Percentiles rank a stretch among this genome's conserved stretches.
phyloP scores from a whole-genome alignment of 495 filamentous ascomycete genomes.

The Hyaloscypha bicolor region DNA sequence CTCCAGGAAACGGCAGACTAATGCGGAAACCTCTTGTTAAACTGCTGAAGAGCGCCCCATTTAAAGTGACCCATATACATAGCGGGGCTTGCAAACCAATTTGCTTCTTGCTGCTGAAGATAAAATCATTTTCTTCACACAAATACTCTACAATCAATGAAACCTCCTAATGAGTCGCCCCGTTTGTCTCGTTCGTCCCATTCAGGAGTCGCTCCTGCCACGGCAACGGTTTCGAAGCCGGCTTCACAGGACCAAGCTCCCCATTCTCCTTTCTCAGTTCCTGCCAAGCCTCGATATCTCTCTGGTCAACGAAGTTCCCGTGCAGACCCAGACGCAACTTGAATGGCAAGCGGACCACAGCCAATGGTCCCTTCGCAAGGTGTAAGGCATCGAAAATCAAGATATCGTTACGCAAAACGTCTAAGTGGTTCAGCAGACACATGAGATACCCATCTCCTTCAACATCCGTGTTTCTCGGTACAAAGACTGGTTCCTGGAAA shows the following conservation, averaged over 20 bases:
- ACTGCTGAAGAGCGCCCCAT: too few relatives aligned
- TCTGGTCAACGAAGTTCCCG: slow-evolving; percentile 50
- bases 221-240: slow-evolving; percentile 43
- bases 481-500: slow-evolving; percentile 62
- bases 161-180: background rate
- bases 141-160: background rate
- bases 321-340: slow-evolving; percentile 47
- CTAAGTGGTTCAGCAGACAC: slow-evolving; percentile 56
- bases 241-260: slow-evolving; percentile 44
- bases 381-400: slow-evolving; percentile 51
- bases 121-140: background rate
- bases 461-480: slow-evolving; percentile 44
- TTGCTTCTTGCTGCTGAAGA: background rate
- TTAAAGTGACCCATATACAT: too few relatives aligned
- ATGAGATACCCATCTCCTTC: slow-evolving; percentile 62
- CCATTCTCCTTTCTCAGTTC: slow-evolving; percentile 35
- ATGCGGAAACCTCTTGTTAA: too few relatives aligned
- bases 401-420: slow-evolving; percentile 51
- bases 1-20: too few relatives aligned
- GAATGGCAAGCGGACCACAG: slow-evolving; percentile 48
- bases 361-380: slow-evolving; percentile 45
- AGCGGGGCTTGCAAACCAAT: background rate
- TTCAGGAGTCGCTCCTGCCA: slow-evolving; percentile 39
- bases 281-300: slow-evolving; percentile 48
- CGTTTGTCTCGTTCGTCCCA: slow-evolving; percentile 1